Conservation (phyloP, 2,329 filamentous ascomycete genomes). For the Chaetomium sp. region DNA sequence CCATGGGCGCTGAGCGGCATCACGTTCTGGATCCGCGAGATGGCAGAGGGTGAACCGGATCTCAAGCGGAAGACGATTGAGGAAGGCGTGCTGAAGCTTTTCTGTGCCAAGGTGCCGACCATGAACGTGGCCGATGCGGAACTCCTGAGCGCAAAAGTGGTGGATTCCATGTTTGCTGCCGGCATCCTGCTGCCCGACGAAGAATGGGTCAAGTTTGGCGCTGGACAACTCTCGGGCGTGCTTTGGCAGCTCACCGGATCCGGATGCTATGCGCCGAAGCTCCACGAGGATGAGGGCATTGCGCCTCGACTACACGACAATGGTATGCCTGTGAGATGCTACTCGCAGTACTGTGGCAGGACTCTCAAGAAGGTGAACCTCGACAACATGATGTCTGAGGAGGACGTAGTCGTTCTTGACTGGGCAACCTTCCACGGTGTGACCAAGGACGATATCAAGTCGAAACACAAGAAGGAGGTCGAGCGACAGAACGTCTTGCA, state of each 20-base stretch:
- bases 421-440: slow-evolving; percentile 89
- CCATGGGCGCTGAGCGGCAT: slow-evolving; percentile 93
- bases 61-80: slow-evolving; percentile 77
- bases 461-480: slow-evolving; percentile 75
- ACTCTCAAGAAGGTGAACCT: slow-evolving; percentile 93
- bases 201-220: slow-evolving; percentile 94
- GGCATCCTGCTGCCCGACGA: slow-evolving; percentile 80
- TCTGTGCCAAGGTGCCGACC: slow-evolving; percentile 90
- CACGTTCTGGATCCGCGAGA: slow-evolving; percentile 75
- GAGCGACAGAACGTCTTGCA: slow-evolving; percentile 91
- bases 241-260: slow-evolving; percentile 87
- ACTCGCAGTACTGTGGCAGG: slow-evolving; percentile 87
- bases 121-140: slow-evolving; percentile 99
- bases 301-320: slow-evolving; percentile 71
- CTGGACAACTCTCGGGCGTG: slow-evolving; percentile 76
- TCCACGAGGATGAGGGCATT: slow-evolving; percentile 58
- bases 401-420: slow-evolving; percentile 64
- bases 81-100: slow-evolving; percentile 80
- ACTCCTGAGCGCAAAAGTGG: slow-evolving; percentile 69
- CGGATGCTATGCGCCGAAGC: slow-evolving; percentile 81
- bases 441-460: slow-evolving; percentile 66
- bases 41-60: slow-evolving; percentile 88
- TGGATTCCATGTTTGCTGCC: slow-evolving; percentile 71
- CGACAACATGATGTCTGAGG: slow-evolving; percentile 63
- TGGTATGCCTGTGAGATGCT: slow-evolving; percentile 70